These are phyloP conservation scores for Ustilago curta DNA, from an alignment of 1,284 basidiomycete species.

Conservation along the genomic window DNA sequence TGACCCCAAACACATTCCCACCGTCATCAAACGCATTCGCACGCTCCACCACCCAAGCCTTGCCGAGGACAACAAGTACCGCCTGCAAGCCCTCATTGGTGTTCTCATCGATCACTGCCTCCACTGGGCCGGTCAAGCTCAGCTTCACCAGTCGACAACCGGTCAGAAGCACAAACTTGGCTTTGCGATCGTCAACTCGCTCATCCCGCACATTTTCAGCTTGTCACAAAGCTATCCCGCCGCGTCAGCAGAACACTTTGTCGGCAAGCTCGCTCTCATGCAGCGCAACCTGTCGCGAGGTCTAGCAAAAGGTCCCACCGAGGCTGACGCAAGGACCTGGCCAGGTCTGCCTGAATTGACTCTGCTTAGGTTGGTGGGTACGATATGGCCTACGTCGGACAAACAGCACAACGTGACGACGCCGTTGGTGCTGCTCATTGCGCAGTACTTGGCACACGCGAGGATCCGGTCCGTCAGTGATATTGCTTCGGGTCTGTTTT, in stretches of 20 bases:
- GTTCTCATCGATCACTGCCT: conserved; percentile 93
- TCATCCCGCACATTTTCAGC: conserved; percentile 85
- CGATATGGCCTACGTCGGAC: conserved; percentile 93
- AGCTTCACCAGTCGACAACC: conserved; percentile 22
- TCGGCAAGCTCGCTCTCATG: conserved; percentile 87
- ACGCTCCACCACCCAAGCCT: conserved; percentile 91
- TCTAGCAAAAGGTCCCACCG: conserved; percentile 79
- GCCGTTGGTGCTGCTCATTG: conserved; percentile 87
- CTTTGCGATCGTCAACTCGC: conserved; percentile 76
- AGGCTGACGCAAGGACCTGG: conserved; percentile 82
- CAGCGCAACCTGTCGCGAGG: conserved; percentile 92
- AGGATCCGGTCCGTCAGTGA: conserved; percentile 82
- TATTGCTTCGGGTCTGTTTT: conserved; percentile 85
- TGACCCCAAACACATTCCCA: conserved; percentile 75
- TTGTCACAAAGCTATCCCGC: conserved; percentile 86
- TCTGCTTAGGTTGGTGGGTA: conserved; percentile 82
- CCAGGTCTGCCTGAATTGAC: conserved; percentile 85
- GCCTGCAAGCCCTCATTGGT: conserved; percentile 75
- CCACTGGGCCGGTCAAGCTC: conserved; percentile 70
- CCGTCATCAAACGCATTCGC: conserved; percentile 89
- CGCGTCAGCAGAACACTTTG: conserved; percentile 82
- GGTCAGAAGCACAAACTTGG: conserved; percentile 74
- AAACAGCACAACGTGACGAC: conserved; percentile 89
- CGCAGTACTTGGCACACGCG: conserved; percentile 87
- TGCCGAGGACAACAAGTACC: conserved; percentile 89